Conservation (phyloP, 495 filamentous ascomycete genomes). For the Podospora didyma region DNA sequence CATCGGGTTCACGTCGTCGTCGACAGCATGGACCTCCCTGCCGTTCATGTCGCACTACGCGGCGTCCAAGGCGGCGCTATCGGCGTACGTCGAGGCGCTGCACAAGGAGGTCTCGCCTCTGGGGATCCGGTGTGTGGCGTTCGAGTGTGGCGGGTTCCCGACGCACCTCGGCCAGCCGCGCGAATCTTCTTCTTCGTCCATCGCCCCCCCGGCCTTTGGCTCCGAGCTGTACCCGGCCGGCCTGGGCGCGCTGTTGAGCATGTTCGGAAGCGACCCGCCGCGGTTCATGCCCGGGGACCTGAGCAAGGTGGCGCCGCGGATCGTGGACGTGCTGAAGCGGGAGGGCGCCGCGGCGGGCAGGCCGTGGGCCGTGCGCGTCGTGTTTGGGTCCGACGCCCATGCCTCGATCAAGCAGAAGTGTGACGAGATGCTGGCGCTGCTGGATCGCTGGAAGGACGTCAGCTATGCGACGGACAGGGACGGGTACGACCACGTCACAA, state of each 20-base stretch:
- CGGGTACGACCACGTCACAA: constrained; percentile 5
- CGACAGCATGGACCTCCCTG: constrained; percentile 42
- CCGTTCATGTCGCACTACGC: constrained; percentile 36
- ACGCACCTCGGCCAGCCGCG: constrained; percentile 24
- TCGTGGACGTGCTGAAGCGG: constrained; percentile 30
- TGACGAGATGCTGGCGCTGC: constrained; percentile 14
- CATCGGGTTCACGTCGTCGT: constrained; percentile 25
- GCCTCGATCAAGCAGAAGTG: constrained; percentile 13
- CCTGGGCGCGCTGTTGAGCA: constrained; percentile 10
- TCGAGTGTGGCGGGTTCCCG: constrained; percentile 24
- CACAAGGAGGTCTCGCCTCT: constrained; percentile 18
- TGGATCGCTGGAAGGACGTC: constrained; percentile 17
- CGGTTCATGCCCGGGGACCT: constrained; percentile 31
- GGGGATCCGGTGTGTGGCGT: constrained; percentile 16
- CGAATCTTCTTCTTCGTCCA: too few species aligned
- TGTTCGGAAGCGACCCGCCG: constrained; percentile 17
- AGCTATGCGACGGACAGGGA: constrained; percentile 20
- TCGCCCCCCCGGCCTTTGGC: too few species aligned
- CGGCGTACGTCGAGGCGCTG: constrained; percentile 32
- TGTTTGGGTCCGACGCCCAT: constrained; percentile 20
- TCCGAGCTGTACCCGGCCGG: too few species aligned
- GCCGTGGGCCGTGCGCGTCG: constrained; percentile 17
- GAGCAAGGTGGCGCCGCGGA: constrained; percentile 24
- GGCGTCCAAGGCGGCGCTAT: constrained; percentile 44
- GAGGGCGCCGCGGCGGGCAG: constrained; percentile 20